Evolutionary conservation across 176 grass and related monocot genomes (phyloP).

Genomic region (Musa itinerans): DNA sequence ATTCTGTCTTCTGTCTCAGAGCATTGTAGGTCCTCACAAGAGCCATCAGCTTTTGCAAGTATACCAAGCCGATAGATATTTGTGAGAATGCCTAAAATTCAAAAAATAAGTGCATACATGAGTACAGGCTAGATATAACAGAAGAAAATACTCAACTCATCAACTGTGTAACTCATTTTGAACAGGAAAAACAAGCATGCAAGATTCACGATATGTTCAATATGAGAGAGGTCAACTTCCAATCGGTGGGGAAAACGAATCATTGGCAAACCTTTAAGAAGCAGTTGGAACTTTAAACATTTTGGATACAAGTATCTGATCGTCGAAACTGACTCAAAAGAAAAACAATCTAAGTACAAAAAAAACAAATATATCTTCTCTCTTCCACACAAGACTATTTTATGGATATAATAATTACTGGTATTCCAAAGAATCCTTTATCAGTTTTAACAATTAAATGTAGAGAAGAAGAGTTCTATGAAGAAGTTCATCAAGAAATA

Average conservation of each 20-base stretch:
- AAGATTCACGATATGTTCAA: background rate
- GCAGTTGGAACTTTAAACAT: background rate
- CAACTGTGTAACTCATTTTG: background rate
- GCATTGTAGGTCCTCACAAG: background rate
- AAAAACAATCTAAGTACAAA: background rate
- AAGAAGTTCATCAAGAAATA: too few relatives aligned
- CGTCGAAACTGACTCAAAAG: background rate
- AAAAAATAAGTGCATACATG: background rate
- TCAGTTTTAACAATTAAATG: background rate
- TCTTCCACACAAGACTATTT: too few relatives aligned
- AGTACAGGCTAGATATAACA: background rate
- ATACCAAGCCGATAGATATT: slow-evolving; percentile 4
- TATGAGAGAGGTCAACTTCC: background rate
- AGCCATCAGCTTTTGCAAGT: background rate
- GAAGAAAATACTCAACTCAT: background rate
- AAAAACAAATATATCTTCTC: too few relatives aligned
- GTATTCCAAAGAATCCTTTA: background rate
- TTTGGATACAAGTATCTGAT: background rate
- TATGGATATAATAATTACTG: too few relatives aligned
- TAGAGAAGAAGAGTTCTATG: background rate
- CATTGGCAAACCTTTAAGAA: background rate
- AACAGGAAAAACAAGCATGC: background rate
- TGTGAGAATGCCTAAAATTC: slow-evolving; percentile 1
- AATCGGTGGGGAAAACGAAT: background rate
- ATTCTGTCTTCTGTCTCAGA: background rate